Percentiles rank a stretch among this genome's conserved stretches.
Conservation (phyloP, 495 filamentous ascomycete species). For the Aspergillus avenaceus region DNA sequence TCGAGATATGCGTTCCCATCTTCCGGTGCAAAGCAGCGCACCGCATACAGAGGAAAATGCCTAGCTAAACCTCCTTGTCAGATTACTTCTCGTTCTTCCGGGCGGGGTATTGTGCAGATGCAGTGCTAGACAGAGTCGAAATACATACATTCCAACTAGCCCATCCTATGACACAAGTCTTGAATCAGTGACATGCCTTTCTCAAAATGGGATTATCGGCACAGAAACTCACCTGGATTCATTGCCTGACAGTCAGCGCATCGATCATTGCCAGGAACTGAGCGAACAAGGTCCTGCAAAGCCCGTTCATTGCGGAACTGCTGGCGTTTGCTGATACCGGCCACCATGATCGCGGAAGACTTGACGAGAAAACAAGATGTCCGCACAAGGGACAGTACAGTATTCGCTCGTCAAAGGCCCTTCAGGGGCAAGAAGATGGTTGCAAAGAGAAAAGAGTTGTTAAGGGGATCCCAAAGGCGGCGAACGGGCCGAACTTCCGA, state of each 20-base stretch:
- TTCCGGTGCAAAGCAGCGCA: conserved; percentile 95
- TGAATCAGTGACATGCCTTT: conserved; percentile 3
- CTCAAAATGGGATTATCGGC: not conserved
- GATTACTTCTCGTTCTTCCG: not conserved
- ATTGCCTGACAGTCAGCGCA: conserved; percentile 90
- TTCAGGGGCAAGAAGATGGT: not conserved
- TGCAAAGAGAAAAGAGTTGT: not conserved
- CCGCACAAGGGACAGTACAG: not conserved
- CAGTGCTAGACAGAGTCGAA: not conserved
- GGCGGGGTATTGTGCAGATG: not conserved
- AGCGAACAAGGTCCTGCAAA: conserved; percentile 84
- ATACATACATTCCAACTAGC: conserved; percentile 94
- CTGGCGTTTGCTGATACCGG: conserved; percentile 79
- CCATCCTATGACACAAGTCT: conserved; percentile 61
- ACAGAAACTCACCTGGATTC: conserved; percentile 74
- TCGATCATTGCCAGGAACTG: conserved; percentile 83
- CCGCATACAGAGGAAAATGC: conserved; percentile 95
- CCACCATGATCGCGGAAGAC: conserved; percentile 43
- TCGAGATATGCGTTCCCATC: conserved; percentile 94
- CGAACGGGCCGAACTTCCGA: conserved; percentile 15
- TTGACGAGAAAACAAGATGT: conserved; percentile 10
- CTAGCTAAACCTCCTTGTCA: conserved; percentile 55
- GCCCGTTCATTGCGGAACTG: conserved; percentile 93
- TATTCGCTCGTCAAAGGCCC: not conserved
- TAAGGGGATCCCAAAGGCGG: not conserved